Evolutionary conservation across 192 early-diverging fungal species (phyloP), one percentile per base, ranked within the genome.

Genomic region (Chytriomyces hyalinus): DNA sequence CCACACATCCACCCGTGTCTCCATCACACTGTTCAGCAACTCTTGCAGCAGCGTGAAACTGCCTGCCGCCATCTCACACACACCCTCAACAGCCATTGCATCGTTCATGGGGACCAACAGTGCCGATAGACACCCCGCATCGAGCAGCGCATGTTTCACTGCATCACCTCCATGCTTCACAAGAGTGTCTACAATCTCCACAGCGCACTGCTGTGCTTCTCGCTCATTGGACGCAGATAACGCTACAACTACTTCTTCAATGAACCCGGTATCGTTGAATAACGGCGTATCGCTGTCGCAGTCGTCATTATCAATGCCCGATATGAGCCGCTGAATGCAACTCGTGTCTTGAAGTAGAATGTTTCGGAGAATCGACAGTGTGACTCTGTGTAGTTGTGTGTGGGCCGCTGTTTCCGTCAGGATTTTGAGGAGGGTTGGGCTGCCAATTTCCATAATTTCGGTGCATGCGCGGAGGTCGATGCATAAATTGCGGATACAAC

Each of bases 41-140:
- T 9, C 49, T 71, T 71, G 28, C 9, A 71, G 15, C 8, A 43
- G 6, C 13, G 51, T 51, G 48, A 71, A 71, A 45, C 69, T 36
- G 8, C 57, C 13, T 59, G 51, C 69, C 15, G 69, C 69, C 26
- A 36, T 51, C 45, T 71, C 51, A 51, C 49, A 36, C 36, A 36
- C 43, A 46, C 48, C 8, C 10, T 28, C 11, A 60, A 36, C 51
- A 10, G 47, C 28, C 9, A 8, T 9, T 17, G 65, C 4, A 11
- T 22, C 17, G 49, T 50, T 53, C 75, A 76, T 76, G 2, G 53
- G 48, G 11, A 76, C 49, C 48, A 68, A 43, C 4, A 76, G 53
- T 36, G 75, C 75, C 10, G 36, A 13, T 8, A 76, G 65, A 51
- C 75, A 76, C n/a, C 75, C 75, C 17, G 17, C 65, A 67, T 76